Base-by-base conservation (phyloP, 805 yeast genomes). In the Suhomyces sp. region DNA sequence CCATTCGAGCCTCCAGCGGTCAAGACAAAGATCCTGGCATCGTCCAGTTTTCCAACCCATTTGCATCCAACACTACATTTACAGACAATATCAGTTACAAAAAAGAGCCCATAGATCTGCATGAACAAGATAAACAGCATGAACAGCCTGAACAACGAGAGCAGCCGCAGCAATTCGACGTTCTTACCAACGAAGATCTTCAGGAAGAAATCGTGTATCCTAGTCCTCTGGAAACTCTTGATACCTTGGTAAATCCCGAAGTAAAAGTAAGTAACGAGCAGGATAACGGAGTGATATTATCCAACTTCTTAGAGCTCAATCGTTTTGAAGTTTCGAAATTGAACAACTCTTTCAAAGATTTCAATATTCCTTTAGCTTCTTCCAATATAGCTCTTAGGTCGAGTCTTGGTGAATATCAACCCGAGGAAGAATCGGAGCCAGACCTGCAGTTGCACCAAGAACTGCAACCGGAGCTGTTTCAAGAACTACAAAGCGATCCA, bases 281-380 rank as follows among this genome's bases (percentile, higher is more conserved):
- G 9, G 23, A 38, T 9, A 23, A 29, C 13, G 9, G 35, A 8
- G 19, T 4, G 6, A 7, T 44, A 7, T 19, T 51, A 19, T 41
- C n/a, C 41, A 40, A 40, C 31, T 45, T 53, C 31, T 42, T 50
- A 44, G 49, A 46, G 51, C 57, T 57, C 23, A 67, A 62, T 35
- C 53, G 57, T 8, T 63, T 69, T 52, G 78, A 73, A 53, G 51
- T 64, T 4, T 31, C 46, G 3, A 53, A 66, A 24, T 53, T 72
- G 40, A 58, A 59, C 35, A 49, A 51, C 10, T 49, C 56, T 10
- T 70, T 63, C 47, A 48, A 55, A 17, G 57, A 59, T 6, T 55
- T 65, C 29, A 73, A 71, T 24, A 57, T 60, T 45, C 54, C 42
- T 5, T 8, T 19, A 12, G 42, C 54, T 27, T 65, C 64, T 52